Base-by-base conservation (phyloP, 371 early-diverging fungal species). In the Mortierella sp. region DNA sequence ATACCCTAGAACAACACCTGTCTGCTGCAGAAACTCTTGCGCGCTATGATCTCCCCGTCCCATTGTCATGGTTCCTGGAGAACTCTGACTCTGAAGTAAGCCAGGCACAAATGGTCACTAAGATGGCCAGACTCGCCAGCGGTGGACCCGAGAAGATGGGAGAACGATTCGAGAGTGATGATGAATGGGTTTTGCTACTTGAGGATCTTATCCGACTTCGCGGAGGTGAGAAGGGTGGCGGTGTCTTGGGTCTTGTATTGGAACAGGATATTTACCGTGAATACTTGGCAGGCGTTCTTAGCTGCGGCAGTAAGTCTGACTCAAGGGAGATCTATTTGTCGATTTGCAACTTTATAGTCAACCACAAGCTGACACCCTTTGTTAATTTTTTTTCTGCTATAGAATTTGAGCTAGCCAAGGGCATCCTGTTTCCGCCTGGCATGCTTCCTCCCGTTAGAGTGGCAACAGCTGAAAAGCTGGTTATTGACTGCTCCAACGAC, bases 401-500 rank as follows among this genome's bases (percentile, higher is more conserved):
- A 91, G 92, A 85, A 23, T 92, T 94, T 66, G 75, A 83, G 18
- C 81, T 92, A 0, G 92, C 92, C 0, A 90, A 87, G 63, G 84
- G 88, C n/a, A 77, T 91, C 1, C 69, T 93, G 50, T 81, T 87
- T 51, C 88, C 89, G 0, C 77, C 83, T 0, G 81, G 83, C 12
- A 58, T 74, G 26, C 77, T 84, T 28, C 85, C 83, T 26, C 81
- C 87, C 6, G 66, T 94, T 23, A 83, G 87, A 52, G 68, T 86
- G 4, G 84, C 85, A 1, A 79, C 83, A 14, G 87, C 87, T 0
- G 91, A 94, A 66, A 81, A 85, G 61, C 68, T 94, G 28, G 86
- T 93, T 5, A 82, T 94, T 51, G 88, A 92, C 70, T 89, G 91
- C 44, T 91, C 91, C 25, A 80, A 84, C 47, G 94, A 94, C 65